phyloP scores from a whole-genome alignment of 169 alveolate species.

The Sarcocystis neurona region DNA sequence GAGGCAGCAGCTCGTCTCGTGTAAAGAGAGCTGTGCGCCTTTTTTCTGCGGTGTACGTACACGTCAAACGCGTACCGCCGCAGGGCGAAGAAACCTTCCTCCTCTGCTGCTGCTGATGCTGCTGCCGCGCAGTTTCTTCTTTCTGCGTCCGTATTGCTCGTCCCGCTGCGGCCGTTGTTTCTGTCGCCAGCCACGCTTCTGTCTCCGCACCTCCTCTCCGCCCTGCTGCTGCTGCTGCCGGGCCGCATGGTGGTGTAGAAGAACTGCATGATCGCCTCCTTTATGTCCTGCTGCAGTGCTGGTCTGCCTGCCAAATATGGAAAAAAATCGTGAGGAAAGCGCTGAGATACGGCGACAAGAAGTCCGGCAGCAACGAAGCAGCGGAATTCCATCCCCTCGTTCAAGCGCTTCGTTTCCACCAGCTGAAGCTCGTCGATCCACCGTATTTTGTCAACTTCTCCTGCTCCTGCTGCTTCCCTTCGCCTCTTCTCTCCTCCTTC shows the following conservation, averaged over 20 bases:
- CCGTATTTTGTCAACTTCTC: too few relatives aligned
- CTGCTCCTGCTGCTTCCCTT: too few relatives aligned
- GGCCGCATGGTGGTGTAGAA: background rate
- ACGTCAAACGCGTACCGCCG: conserved; percentile 10
- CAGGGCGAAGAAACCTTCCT: background rate
- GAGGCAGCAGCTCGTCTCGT: too few relatives aligned
- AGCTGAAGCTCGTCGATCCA: conserved; percentile 21
- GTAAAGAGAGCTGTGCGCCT: background rate
- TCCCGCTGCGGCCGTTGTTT: too few relatives aligned
- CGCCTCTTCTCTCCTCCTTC: too few relatives aligned
- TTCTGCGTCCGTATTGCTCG: too few relatives aligned
- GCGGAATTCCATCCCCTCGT: conserved; percentile 32
- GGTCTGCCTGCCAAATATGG: background rate
- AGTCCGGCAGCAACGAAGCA: background rate
- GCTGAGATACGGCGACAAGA: conserved; percentile 1
- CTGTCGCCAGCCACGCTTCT: background rate
- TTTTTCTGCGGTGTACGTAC: background rate
- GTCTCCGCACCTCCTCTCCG: background rate
- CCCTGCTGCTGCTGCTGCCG: background rate
- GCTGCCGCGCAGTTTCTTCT: too few relatives aligned
- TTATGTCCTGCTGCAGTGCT: background rate
- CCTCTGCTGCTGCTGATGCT: too few relatives aligned
- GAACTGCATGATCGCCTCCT: conserved; percentile 7
- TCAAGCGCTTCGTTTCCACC: conserved; percentile 22
- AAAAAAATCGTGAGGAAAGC: conserved; percentile 6